Percentiles rank a stretch among this genome's conserved stretches.
phyloP scores from a whole-genome alignment of 2,329 filamentous ascomycete genomes.

The Apiospora hydei region DNA sequence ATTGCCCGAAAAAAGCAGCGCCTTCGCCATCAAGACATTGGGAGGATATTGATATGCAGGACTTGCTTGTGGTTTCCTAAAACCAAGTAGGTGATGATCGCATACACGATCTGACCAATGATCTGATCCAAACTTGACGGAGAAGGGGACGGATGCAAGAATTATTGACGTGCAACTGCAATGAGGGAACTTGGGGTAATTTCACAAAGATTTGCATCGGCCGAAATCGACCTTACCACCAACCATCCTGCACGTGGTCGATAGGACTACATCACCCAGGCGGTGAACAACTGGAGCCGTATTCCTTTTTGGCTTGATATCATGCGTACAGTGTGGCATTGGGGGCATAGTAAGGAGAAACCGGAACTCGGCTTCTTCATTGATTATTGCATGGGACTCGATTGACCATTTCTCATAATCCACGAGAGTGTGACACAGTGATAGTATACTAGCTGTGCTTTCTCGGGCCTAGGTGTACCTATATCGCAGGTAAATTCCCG shows the following conservation, averaged over 20 bases:
- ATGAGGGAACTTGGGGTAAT: background rate
- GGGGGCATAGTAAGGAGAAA: background rate
- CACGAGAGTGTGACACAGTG: background rate
- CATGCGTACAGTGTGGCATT: background rate
- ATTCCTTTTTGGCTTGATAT: background rate
- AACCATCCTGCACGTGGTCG: background rate
- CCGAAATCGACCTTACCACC: background rate
- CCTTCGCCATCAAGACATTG: too few species aligned
- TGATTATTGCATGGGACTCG: background rate
- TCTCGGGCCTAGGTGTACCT: background rate
- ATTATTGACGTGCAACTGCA: background rate
- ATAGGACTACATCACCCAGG: background rate
- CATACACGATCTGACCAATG: background rate
- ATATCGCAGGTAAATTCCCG: background rate
- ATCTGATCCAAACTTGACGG: background rate
- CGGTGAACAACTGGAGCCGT: background rate
- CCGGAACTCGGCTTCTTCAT: background rate
- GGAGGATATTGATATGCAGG: too few species aligned
- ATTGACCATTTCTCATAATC: background rate
- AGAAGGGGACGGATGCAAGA: background rate
- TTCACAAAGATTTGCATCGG: background rate
- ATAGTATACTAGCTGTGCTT: background rate
- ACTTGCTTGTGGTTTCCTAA: background rate
- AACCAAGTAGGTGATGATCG: background rate
- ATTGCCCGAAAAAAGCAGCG: too few species aligned